Evolutionary conservation across 1,284 basidiomycete species (phyloP).

Genomic region (Coniferiporia sulphurascens): DNA sequence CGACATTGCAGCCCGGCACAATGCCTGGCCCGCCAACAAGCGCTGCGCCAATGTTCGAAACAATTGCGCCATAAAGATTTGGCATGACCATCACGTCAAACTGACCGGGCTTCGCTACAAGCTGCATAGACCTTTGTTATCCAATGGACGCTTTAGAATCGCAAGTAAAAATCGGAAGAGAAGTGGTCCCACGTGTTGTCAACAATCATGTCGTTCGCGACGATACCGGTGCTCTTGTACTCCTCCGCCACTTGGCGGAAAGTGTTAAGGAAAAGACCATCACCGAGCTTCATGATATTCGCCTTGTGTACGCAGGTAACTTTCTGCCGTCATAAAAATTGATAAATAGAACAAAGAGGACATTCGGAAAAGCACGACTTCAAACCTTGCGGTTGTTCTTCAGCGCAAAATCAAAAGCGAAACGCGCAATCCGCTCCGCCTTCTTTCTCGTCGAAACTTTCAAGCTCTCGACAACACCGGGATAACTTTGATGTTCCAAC

Average conservation of each 20-base stretch:
- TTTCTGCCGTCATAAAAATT: constrained; percentile 55
- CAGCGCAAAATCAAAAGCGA: constrained; percentile 98
- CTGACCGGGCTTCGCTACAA: constrained; percentile 91
- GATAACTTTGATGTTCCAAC: constrained; percentile 96
- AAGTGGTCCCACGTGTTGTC: constrained; percentile 80
- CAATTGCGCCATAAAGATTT: constrained; percentile 94
- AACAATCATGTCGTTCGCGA: constrained; percentile 97
- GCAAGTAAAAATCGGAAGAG: background rate
- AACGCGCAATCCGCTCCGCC: constrained; percentile 94
- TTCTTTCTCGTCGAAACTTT: constrained; percentile 97
- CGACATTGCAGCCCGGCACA: constrained; percentile 98
- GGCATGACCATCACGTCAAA: constrained; percentile 99
- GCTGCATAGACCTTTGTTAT: constrained; percentile 84
- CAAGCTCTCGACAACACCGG: constrained; percentile 97
- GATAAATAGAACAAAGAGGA: background rate
- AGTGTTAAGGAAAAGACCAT: constrained; percentile 98
- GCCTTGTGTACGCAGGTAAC: constrained; percentile 99
- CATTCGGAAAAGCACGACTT: background rate
- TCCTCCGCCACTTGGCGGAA: constrained; percentile 95
- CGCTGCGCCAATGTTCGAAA: constrained; percentile 97
- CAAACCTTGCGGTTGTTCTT: constrained; percentile 95
- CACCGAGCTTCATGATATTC: constrained; percentile 99
- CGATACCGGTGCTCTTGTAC: constrained; percentile 91
- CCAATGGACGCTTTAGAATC: constrained; percentile 3
- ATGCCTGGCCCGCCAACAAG: constrained; percentile 97